Percentiles rank a stretch among this genome's conserved stretches.
Evolutionary conservation across 2,329 filamentous ascomycete species (phyloP).

Genomic region (Colletotrichum sp.): DNA sequence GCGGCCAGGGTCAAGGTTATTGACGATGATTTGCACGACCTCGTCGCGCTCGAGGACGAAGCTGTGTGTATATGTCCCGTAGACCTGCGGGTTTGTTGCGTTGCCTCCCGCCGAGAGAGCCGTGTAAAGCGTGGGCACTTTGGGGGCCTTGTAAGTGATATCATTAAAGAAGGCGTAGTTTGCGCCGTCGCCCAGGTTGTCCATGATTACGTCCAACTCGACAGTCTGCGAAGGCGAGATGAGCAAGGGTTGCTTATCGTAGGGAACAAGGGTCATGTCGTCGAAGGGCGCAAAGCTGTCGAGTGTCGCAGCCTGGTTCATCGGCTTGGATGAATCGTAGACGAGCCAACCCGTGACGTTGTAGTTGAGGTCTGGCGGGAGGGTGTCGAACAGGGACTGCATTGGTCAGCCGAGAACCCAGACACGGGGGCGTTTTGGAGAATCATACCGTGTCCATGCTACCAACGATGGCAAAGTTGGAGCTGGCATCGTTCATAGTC

Average conservation of each 20-base stretch:
- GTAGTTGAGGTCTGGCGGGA: constrained; percentile 72
- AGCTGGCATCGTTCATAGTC: constrained; percentile 62
- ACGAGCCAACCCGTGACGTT: constrained; percentile 71
- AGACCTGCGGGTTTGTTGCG: constrained; percentile 63
- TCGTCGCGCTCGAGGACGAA: constrained; percentile 71
- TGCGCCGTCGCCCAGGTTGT: constrained; percentile 65
- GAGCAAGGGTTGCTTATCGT: constrained; percentile 67
- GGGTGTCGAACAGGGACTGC: constrained; percentile 65
- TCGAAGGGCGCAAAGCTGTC: constrained; percentile 73
- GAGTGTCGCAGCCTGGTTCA: constrained; percentile 58
- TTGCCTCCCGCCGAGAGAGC: constrained; percentile 67
- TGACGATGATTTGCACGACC: constrained; percentile 77
- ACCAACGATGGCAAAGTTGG: constrained; percentile 71
- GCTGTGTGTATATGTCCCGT: constrained; percentile 69
- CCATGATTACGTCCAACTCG: constrained; percentile 65
- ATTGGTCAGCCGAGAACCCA: constrained; percentile 34
- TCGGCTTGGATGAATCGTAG: constrained; percentile 52
- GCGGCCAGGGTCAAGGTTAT: constrained; percentile 73
- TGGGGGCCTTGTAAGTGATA: constrained; percentile 74
- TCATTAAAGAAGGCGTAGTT: constrained; percentile 75
- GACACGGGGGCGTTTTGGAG: background rate
- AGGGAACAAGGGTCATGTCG: constrained; percentile 73
- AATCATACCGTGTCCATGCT: constrained; percentile 70
- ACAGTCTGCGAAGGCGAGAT: constrained; percentile 67
- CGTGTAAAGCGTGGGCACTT: constrained; percentile 82